Percentiles rank a stretch among this genome's conserved stretches.
phyloP scores from a whole-genome alignment of 345 rosid species.

The Lepidium africanum region DNA sequence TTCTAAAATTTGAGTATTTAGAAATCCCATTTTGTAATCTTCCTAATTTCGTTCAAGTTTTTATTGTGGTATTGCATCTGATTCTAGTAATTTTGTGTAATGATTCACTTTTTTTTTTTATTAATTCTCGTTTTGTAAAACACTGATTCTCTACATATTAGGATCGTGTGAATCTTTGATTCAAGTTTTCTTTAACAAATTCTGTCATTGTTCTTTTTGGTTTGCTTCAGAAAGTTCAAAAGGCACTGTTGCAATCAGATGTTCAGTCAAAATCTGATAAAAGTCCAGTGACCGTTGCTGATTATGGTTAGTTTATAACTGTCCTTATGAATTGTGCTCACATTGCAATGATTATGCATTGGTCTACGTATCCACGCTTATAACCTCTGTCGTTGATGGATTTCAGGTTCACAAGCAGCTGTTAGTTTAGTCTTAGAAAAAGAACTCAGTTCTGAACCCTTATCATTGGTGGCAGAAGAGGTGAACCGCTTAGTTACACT shows the following conservation, averaged over 20 bases:
- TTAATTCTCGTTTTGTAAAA: too few species aligned
- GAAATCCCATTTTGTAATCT: slow-evolving; percentile 18
- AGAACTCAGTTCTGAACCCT: slow-evolving; percentile 63
- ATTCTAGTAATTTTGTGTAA: background rate
- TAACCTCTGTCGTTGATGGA: background rate
- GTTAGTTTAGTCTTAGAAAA: slow-evolving; percentile 67
- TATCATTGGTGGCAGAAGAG: slow-evolving; percentile 95
- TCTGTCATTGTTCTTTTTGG: background rate
- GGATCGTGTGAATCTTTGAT: background rate
- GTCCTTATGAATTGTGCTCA: too few species aligned
- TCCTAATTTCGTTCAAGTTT: background rate
- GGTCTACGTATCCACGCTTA: background rate
- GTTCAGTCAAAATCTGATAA: slow-evolving; percentile 81
- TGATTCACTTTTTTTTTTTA: too few species aligned
- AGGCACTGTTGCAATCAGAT: slow-evolving; percentile 72
- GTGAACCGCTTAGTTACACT: slow-evolving; percentile 28
- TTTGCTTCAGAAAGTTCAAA: slow-evolving; percentile 74
- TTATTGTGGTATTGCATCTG: background rate
- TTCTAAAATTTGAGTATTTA: background rate
- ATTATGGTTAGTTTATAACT: slow-evolving; percentile 56
- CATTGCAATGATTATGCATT: background rate
- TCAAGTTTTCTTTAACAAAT: background rate
- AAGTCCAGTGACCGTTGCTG: slow-evolving; percentile 96
- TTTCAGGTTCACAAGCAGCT: slow-evolving; percentile 86
- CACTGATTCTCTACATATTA: too few species aligned